Conservation (phyloP, 2,329 filamentous ascomycete species). For the Nakataea oryzae region DNA sequence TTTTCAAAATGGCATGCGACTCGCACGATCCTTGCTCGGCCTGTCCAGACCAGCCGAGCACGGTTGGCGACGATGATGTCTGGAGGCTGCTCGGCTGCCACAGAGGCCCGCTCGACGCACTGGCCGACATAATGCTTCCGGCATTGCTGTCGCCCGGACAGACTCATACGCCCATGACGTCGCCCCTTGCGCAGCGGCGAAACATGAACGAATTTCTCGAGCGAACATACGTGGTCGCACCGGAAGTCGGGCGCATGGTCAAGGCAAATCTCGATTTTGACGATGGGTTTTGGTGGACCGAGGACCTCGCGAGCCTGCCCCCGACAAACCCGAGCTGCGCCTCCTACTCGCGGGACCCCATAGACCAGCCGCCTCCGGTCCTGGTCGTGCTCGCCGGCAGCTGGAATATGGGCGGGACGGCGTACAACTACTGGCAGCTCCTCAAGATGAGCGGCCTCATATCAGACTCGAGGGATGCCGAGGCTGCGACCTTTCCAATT, state of each 20-base stretch:
- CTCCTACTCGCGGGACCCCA: conserved; percentile 25
- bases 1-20: conserved; percentile 31
- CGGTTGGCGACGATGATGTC: conserved; percentile 26
- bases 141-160: conserved; percentile 1
- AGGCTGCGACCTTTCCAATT: conserved; percentile 36
- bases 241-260: conserved; percentile 28
- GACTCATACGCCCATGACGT: conserved; percentile 37
- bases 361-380: conserved; percentile 34
- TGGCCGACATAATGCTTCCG: conserved; percentile 39
- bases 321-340: conserved; percentile 25
- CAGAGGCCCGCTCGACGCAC: conserved; percentile 32
- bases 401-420: conserved; percentile 35
- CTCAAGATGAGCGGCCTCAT: conserved; percentile 38
- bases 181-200: conserved; percentile 35
- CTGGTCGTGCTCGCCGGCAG: conserved; percentile 39
- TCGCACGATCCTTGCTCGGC: conserved; percentile 35
- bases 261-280: conserved; percentile 38
- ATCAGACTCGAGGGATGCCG: conserved; percentile 34
- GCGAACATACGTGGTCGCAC: conserved; percentile 29
- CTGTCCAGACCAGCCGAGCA: conserved; percentile 27
- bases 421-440: conserved; percentile 42
- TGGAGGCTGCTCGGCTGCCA: conserved; percentile 42
- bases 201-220: conserved; percentile 43
- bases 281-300: conserved; percentile 49
- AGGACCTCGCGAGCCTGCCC: conserved; percentile 32